Percentiles rank a stretch among this genome's conserved stretches.
These are phyloP conservation scores for Xylaria sp. DNA, from an alignment of 2,329 filamentous ascomycete genomes.

Conservation along the genomic window DNA sequence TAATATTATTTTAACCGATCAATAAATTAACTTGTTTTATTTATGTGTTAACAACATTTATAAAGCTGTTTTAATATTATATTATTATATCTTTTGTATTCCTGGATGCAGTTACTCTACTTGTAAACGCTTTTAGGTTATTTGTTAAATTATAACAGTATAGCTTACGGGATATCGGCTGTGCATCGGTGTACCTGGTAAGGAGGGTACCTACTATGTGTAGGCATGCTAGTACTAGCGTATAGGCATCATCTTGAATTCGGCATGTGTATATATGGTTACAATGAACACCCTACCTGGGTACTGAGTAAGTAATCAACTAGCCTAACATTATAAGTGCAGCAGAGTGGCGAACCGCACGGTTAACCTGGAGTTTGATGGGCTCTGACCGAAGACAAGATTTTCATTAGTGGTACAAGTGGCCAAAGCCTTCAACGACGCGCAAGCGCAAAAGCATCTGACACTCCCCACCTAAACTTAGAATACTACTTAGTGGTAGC, in stretches of 20 bases:
- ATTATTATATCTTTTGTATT: too few relatives aligned
- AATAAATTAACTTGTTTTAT: too few relatives aligned
- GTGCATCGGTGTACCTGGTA: too few relatives aligned
- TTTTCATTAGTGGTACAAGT: constrained; percentile 10
- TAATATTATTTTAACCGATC: too few relatives aligned
- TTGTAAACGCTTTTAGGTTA: too few relatives aligned
- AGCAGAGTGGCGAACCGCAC: background rate
- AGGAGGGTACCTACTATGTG: too few relatives aligned
- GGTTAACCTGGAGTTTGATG: background rate
- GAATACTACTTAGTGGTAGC: background rate
- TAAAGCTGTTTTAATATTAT: too few relatives aligned
- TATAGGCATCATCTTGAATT: too few relatives aligned
- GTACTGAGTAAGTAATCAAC: background rate
- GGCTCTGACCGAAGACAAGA: background rate
- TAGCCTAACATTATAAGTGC: background rate
- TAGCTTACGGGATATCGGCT: too few relatives aligned
- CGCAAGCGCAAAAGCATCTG: constrained; percentile 29
- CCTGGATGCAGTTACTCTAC: too few relatives aligned
- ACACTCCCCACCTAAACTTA: constrained; percentile 12
- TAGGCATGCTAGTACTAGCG: background rate
- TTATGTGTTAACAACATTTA: too few relatives aligned
- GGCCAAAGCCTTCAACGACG: constrained; percentile 24
- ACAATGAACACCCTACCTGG: background rate
- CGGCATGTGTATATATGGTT: too few relatives aligned
- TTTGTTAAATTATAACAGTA: background rate